Evolutionary conservation across 495 filamentous ascomycete species (phyloP).

Genomic region (Neurospora sp.): DNA sequence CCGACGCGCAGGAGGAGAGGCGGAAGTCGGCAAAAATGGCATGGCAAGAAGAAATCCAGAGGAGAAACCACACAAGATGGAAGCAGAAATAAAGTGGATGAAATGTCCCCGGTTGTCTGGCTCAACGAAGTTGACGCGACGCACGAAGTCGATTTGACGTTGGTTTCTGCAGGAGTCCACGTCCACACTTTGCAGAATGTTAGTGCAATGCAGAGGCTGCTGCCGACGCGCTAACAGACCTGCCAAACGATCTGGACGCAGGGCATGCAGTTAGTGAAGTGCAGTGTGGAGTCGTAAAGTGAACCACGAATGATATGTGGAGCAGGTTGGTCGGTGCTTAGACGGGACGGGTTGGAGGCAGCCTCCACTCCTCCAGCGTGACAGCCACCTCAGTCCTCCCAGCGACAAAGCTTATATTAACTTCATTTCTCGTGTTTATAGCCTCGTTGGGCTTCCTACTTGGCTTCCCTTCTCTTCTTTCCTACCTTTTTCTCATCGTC

Average conservation of each 20-base stretch:
- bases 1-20: neutral
- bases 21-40: neutral
- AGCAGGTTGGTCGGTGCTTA: neutral
- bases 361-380: neutral
- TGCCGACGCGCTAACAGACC: neutral
- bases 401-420: neutral
- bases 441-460: neutral
- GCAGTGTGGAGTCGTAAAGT: neutral
- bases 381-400: neutral
- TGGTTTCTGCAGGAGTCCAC: neutral
- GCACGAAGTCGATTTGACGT: neutral
- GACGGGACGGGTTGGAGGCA: neutral
- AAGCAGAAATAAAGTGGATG: neutral
- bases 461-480: neutral
- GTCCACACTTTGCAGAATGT: neutral
- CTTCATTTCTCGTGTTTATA: neutral
- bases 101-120: neutral
- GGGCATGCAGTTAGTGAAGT: neutral
- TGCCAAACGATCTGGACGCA: neutral
- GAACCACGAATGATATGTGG: neutral
- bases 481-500: neutral
- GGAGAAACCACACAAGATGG: neutral
- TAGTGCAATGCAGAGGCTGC: neutral
- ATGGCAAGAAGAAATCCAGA: neutral
- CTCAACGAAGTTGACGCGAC: neutral